These are phyloP conservation scores for Pyricularia grisea DNA, from an alignment of 2,329 filamentous ascomycete genomes.

Conservation along the genomic window DNA sequence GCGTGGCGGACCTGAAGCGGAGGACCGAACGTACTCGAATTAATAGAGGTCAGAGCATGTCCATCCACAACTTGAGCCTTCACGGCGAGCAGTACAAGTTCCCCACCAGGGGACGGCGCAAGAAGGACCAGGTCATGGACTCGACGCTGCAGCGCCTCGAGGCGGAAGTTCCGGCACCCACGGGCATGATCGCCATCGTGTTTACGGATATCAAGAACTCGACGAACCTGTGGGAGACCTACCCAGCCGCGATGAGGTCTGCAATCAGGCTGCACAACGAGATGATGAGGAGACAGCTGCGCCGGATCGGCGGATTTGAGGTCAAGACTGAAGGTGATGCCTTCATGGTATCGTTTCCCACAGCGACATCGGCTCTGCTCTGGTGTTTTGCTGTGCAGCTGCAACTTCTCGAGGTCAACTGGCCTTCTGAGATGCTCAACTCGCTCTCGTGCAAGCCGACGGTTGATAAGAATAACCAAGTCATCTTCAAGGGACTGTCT, in stretches of 20 bases:
- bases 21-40: slow-evolving; percentile 63
- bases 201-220: slow-evolving; percentile 99
- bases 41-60: slow-evolving; percentile 74
- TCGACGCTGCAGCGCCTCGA: slow-evolving; percentile 81
- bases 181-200: slow-evolving; percentile 82
- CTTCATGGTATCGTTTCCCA: slow-evolving; percentile 98
- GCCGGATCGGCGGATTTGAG: slow-evolving; percentile 92
- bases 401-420: slow-evolving; percentile 76
- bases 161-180: slow-evolving; percentile 83
- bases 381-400: slow-evolving; percentile 96
- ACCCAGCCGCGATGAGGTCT: slow-evolving; percentile 88
- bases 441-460: slow-evolving; percentile 78
- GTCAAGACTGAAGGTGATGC: slow-evolving; percentile 99
- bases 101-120: slow-evolving; percentile 52
- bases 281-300: slow-evolving; percentile 85
- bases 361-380: slow-evolving; percentile 83
- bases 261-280: slow-evolving; percentile 98
- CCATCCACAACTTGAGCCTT: slow-evolving; percentile 67
- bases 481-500: slow-evolving; percentile 90
- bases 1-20: slow-evolving; percentile 82
- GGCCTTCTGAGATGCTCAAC: slow-evolving; percentile 87
- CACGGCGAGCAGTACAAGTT: slow-evolving; percentile 60
- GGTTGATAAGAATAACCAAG: slow-evolving; percentile 71
- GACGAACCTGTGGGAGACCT: slow-evolving; percentile 91
- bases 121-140: slow-evolving; percentile 63